Evolutionary conservation across 1,139 yeast species (phyloP), one percentile per base, ranked within the genome.

Genomic region (Eremothecium cymbalariae): DNA sequence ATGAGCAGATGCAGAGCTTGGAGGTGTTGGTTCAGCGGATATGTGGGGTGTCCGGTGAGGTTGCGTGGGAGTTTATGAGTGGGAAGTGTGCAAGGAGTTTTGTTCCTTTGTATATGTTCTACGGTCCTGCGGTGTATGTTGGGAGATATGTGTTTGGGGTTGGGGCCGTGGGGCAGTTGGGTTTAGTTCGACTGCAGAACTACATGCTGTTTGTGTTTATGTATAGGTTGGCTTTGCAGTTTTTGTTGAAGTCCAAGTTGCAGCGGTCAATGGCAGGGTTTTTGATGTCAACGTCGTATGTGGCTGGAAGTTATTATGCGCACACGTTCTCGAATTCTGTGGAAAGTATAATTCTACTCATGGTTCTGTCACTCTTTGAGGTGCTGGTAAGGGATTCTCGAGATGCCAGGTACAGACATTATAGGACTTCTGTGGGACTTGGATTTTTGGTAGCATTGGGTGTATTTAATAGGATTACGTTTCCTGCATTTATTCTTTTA

Each of bases 1-100:
- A 93, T 64, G 99, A 93, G 60, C 95, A 88, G 56, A 84, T 85
- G 55, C 99, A 93, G 57, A 74, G 80, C 15, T 70, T 93, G 21
- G 94, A 86, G 53, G 77, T 83, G 0, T 53, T 90, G 13, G 67
- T 44, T 9, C 32, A 26, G 6, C 51, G 59, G 23, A 55, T 75
- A 20, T 64, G 71, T 34, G 71, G 70, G 4, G 72, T 66, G 60
- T 60, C 68, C 25, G 70, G 75, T 2, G 67, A 72, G 18, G 53
- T 70, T 2, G 86, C 97, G 0, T 93, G 98, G 99, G 99, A 93
- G 54, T 90, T 84, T 55, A 53, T 65, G 1, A 48, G 63, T 1
- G 62, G 51, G 0, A 39, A 54, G 6, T 88, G 94, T 0, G 78
- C 90, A 1, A 64, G 98, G 42, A 83, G 95, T 40, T 67, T 71